phyloP scores from a whole-genome alignment of 164 flowering plant species.

The Magnolia kwangsiensis region DNA sequence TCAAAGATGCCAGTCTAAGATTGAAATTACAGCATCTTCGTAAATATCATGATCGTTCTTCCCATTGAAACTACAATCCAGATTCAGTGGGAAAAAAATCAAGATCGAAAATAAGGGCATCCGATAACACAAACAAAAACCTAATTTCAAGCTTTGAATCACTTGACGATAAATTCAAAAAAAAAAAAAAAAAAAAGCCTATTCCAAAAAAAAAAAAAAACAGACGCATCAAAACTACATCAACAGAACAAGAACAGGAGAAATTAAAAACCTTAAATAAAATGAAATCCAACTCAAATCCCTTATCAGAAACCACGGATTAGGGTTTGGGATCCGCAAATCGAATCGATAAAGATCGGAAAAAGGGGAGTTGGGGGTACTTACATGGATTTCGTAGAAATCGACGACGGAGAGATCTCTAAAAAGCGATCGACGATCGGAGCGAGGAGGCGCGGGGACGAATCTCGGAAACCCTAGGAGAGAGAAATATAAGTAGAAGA shows the following conservation, averaged over 20 bases:
- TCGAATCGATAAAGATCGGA: not conserved
- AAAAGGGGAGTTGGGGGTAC: not conserved
- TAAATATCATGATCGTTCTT: not conserved
- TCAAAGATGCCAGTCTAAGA: not conserved
- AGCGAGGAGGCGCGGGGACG: not conserved
- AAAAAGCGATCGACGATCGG: not conserved
- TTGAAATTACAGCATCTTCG: not conserved
- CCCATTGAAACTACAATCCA: not conserved
- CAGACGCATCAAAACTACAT: not conserved
- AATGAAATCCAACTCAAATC: not conserved
- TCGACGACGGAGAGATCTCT: not conserved
- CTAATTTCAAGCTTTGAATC: not conserved
- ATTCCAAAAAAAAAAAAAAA: not conserved
- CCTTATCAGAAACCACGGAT: not conserved
- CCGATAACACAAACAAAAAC: not conserved
- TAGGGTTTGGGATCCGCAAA: not conserved
- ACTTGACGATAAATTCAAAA: too few species aligned
- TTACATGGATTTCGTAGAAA: conserved; percentile 1
- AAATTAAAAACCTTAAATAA: not conserved
- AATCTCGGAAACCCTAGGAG: conserved; percentile 17
- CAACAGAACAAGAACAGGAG: not conserved
- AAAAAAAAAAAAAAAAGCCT: too few species aligned
- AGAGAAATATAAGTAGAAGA: conserved; percentile 7
- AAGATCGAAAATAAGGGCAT: not conserved
- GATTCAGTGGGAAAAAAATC: not conserved